Percentiles rank a stretch among this genome's conserved stretches.
phyloP scores from a whole-genome alignment of 2,329 filamentous ascomycete species.

The Ceratocystis ficicola region DNA sequence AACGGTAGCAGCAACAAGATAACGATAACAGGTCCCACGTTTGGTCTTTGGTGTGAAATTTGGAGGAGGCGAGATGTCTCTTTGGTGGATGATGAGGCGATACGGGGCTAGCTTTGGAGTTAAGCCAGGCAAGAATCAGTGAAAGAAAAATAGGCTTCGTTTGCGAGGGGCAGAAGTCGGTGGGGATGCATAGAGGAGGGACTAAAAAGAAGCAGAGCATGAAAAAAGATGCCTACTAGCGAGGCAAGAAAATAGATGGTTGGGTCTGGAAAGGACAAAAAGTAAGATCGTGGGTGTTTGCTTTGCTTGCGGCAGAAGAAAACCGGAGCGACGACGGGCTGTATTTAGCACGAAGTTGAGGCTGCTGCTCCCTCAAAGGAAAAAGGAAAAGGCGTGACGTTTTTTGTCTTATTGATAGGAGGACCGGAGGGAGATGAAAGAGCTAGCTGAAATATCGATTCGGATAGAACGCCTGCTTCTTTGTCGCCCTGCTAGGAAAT shows the following conservation, averaged over 20 bases:
- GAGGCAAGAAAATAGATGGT: no score
- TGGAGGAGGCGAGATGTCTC: not conserved
- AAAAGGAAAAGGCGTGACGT: not conserved
- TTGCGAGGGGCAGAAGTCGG: not conserved
- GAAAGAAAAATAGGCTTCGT: not conserved
- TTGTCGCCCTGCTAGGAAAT: not conserved
- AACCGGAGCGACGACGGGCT: not conserved
- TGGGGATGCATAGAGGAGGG: not conserved
- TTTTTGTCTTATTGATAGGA: not conserved
- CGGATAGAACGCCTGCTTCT: not conserved
- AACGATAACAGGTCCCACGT: not conserved
- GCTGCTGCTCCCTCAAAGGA: not conserved
- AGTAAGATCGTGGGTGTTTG: not conserved
- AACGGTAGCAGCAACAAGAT: not conserved
- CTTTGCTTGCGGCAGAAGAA: not conserved
- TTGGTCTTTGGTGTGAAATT: not conserved
- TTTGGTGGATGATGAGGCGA: constrained; percentile 3
- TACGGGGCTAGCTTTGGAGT: not conserved
- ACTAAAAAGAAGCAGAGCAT: no score
- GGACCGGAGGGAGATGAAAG: not conserved
- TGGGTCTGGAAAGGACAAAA: not conserved
- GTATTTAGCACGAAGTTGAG: no score
- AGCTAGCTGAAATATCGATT: not conserved
- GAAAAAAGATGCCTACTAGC: no score
- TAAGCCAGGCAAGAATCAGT: not conserved